Conservation (phyloP, 148 eudicot species). For the Rhododendron mucronatum region DNA sequence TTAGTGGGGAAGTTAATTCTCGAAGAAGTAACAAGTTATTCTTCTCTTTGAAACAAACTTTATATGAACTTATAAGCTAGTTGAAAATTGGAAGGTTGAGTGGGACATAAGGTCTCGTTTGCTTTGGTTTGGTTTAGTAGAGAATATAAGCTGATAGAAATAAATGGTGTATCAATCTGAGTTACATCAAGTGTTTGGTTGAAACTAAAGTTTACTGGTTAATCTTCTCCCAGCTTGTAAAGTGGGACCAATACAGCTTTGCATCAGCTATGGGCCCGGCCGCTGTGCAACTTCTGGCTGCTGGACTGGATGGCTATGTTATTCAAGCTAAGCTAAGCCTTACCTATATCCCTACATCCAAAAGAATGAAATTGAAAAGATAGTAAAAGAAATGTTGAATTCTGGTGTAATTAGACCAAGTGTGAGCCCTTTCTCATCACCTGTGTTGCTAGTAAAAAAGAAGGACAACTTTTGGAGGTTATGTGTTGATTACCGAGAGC, state of each 20-base stretch:
- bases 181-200: not conserved
- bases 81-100: not conserved
- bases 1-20: not conserved
- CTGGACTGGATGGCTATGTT: constrained; percentile 78
- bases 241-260: constrained; percentile 89
- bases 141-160: not conserved
- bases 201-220: not conserved
- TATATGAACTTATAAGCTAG: not conserved
- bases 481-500: too few species aligned
- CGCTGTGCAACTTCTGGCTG: constrained; percentile 67
- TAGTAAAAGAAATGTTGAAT: too few species aligned
- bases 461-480: too few species aligned
- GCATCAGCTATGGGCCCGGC: constrained; percentile 94
- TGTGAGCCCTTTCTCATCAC: too few species aligned
- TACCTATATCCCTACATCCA: too few species aligned
- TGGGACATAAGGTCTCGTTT: not conserved
- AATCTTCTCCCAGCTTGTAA: constrained; percentile 49
- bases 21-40: not conserved
- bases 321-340: constrained; percentile 66
- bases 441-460: too few species aligned
- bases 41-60: not conserved
- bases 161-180: not conserved
- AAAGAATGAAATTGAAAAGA: too few species aligned
- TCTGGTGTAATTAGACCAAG: too few species aligned
- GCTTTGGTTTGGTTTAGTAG: not conserved